Evolutionary conservation across 352 stramenopile genomes (phyloP).

Genomic region (Phytophthora hibernalis): DNA sequence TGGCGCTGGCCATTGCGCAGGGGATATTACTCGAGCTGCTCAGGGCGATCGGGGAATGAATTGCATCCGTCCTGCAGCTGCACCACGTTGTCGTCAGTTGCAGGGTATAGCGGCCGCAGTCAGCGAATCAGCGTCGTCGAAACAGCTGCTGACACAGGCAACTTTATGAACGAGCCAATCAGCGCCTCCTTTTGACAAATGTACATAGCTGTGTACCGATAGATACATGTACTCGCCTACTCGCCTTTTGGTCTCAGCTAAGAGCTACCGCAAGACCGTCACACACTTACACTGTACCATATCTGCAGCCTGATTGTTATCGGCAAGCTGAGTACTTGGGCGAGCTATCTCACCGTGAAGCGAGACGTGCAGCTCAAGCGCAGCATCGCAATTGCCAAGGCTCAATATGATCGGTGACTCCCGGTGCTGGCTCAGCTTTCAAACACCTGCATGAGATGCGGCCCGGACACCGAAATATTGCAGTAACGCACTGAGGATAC

Average conservation of each 20-base stretch:
- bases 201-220: too few species aligned
- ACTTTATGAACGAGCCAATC: background rate
- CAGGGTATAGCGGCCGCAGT: background rate
- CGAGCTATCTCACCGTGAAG: too few species aligned
- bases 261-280: too few species aligned
- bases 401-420: background rate
- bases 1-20: constrained; percentile 45
- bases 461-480: background rate
- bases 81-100: constrained; percentile 6
- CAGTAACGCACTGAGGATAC: background rate
- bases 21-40: background rate
- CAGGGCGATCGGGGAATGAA: constrained; percentile 31
- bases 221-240: too few species aligned
- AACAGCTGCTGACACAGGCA: background rate
- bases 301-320: too few species aligned
- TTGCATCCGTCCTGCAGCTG: constrained; percentile 22
- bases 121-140: background rate
- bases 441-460: constrained; percentile 7
- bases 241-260: too few species aligned
- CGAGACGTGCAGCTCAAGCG: background rate
- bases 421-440: background rate
- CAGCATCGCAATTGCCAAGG: background rate
- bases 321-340: too few species aligned
- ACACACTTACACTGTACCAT: too few species aligned
- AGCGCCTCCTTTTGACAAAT: too few species aligned